These are phyloP conservation scores for Teunomyces pallodes DNA, from an alignment of 805 yeast species.

Conservation along the genomic window DNA sequence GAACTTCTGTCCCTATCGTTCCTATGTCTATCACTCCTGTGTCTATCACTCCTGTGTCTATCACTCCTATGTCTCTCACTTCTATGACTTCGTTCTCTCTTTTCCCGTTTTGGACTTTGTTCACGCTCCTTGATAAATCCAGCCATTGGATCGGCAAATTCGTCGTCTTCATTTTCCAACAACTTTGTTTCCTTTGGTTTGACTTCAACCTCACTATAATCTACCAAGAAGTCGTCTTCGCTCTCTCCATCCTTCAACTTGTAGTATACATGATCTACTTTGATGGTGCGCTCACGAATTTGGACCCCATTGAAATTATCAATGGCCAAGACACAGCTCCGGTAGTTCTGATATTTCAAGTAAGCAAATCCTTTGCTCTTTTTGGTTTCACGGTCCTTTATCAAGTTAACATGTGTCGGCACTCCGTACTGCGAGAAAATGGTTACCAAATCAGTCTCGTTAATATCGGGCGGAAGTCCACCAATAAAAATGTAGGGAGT, in stretches of 20 bases:
- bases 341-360: conserved; percentile 77
- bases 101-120: conserved; percentile 21
- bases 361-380: conserved; percentile 75
- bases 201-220: conserved; percentile 18
- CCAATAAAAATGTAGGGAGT: conserved; percentile 80
- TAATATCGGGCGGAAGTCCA: conserved; percentile 58
- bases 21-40: conserved; percentile 1
- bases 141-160: conserved; percentile 35
- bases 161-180: conserved; percentile 13
- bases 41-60: neutral
- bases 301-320: conserved; percentile 79
- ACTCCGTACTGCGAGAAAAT: conserved; percentile 88
- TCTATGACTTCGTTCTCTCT: conserved; percentile 18
- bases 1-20: neutral
- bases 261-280: conserved; percentile 73
- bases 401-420: conserved; percentile 71
- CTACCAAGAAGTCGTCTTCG: conserved; percentile 41
- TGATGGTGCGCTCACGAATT: conserved; percentile 47
- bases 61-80: conserved; percentile 2
- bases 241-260: conserved; percentile 51
- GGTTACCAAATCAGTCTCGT: conserved; percentile 72
- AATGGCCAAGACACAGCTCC: conserved; percentile 79
- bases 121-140: conserved; percentile 20
- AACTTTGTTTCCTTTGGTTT: neutral
- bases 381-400: conserved; percentile 61